Base-by-base conservation (phyloP, 2,329 filamentous ascomycete species). In the Fusarium miscanthi region DNA sequence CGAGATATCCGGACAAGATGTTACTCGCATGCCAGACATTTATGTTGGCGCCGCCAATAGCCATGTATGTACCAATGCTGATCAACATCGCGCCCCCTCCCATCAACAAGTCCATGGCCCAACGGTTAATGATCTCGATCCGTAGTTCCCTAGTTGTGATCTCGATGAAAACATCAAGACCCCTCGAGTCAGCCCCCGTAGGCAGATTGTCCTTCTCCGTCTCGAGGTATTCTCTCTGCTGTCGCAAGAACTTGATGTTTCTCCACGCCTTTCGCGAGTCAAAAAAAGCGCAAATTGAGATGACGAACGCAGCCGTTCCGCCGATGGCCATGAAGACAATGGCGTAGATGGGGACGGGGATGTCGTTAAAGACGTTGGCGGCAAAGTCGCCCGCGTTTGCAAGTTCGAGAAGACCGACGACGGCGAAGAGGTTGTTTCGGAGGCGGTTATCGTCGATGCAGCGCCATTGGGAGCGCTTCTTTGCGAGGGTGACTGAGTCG, bases 301-400 rank as follows among this genome's bases (percentile, higher is more conserved):
- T 80, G 6, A 82, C 61, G 1, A 87, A 78, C 0, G 87, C 87
- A 4, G 84, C 68, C 0, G 82, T 82, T 1, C 84, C 88, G 3
- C 87, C 87, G 6, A 89, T 78, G 0, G 80, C 86, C 87, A 89
- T 89, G 8, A 88, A 78, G 0, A 84, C 82, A 2, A 84, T 77
- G 13, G 86, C 87, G 54, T 85, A 85, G 3, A 75, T 70, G 1
- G 87, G 87, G 0, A 87, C 82, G 1, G 87, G 87, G 1, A 83
- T 79, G 3, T 84, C 69, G 69, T 89, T 89, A 85, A 86, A 89
- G 3, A 89, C 83, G 60, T 89, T 89, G 61, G 87, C 87, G 0
- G 87, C 86, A 60, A 89, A 89, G 71, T 89, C 87, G 4, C 84
- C 83, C 0, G 86, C 86, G 73, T 89, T 89, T 59, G 85, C 85